phyloP scores from a whole-genome alignment of 257 asterid genomes.

The Nicotiana benthamiana region DNA sequence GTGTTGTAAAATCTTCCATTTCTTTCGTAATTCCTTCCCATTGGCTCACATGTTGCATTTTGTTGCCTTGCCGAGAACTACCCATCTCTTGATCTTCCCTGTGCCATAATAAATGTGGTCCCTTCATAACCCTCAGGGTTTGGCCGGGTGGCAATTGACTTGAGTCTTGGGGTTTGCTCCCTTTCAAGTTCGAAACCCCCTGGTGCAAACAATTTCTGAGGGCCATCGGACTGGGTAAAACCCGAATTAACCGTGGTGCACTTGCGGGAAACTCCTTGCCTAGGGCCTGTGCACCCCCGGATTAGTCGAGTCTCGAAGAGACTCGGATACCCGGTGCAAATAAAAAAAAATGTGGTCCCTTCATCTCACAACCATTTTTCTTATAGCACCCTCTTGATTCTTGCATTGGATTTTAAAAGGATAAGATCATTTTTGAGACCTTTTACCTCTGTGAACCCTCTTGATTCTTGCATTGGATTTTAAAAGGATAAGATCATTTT shows the following conservation, averaged over 20 bases:
- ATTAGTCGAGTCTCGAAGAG: too few species aligned
- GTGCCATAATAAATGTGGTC: not conserved
- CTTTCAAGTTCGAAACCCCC: too few species aligned
- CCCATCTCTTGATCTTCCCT: not conserved
- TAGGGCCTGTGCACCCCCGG: too few species aligned
- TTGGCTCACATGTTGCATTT: not conserved
- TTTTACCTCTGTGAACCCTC: not conserved
- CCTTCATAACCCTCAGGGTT: too few species aligned
- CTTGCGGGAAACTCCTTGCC: too few species aligned
- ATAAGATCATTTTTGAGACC: not conserved
- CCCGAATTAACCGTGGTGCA: too few species aligned
- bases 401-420: not conserved
- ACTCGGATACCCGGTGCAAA: too few species aligned
- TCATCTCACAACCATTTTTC: not conserved
- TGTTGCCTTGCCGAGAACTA: not conserved
- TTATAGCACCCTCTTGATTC: not conserved
- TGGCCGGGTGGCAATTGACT: too few species aligned
- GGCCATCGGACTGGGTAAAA: too few species aligned
- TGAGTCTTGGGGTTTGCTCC: too few species aligned
- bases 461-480: not conserved
- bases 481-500: not conserved
- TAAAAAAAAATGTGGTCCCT: not conserved
- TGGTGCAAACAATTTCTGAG: too few species aligned
- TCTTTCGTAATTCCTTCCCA: not conserved
- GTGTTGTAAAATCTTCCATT: not conserved